phyloP scores from a whole-genome alignment of 768 basidiomycete species.

The Leccinum obscurum region DNA sequence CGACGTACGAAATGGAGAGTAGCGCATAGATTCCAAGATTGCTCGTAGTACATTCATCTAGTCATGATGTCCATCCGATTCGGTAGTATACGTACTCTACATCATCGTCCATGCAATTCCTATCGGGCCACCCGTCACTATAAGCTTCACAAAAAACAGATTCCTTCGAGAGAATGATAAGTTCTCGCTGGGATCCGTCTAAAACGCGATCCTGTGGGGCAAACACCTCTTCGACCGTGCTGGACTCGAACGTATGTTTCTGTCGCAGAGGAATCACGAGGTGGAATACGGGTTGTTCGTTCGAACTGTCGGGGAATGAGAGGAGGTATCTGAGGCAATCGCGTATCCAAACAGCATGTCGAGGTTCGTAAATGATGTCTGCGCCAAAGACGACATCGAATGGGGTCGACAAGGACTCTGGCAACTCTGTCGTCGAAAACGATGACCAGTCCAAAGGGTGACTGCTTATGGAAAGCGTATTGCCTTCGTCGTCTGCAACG shows the following conservation, averaged over 20 bases:
- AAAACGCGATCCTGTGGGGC: slow-evolving; percentile 5
- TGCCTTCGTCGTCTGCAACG: neutral
- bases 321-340: slow-evolving; percentile 42
- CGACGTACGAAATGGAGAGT: neutral
- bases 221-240: slow-evolving; percentile 59
- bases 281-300: slow-evolving; percentile 48
- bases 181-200: slow-evolving; percentile 20
- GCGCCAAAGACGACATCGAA: slow-evolving; percentile 56
- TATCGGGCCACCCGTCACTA: slow-evolving; percentile 16
- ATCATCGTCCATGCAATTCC: slow-evolving; percentile 42
- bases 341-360: slow-evolving; percentile 49
- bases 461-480: slow-evolving; percentile 22
- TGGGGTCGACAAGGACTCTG: slow-evolving; percentile 29
- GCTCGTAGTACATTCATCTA: neutral
- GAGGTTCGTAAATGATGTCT: slow-evolving; percentile 53
- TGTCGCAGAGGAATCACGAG: slow-evolving; percentile 74
- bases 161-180: slow-evolving; percentile 57
- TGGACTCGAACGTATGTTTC: slow-evolving; percentile 61
- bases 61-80: slow-evolving; percentile 58
- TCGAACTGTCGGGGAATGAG: slow-evolving; percentile 18
- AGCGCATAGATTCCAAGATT: neutral
- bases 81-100: slow-evolving; percentile 71
- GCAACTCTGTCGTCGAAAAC: slow-evolving; percentile 15
- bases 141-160: slow-evolving; percentile 53
- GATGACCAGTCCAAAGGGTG: slow-evolving; percentile 43